phyloP scores from a whole-genome alignment of 2,329 filamentous ascomycete species.

The Graphiopsis chlorocephala region DNA sequence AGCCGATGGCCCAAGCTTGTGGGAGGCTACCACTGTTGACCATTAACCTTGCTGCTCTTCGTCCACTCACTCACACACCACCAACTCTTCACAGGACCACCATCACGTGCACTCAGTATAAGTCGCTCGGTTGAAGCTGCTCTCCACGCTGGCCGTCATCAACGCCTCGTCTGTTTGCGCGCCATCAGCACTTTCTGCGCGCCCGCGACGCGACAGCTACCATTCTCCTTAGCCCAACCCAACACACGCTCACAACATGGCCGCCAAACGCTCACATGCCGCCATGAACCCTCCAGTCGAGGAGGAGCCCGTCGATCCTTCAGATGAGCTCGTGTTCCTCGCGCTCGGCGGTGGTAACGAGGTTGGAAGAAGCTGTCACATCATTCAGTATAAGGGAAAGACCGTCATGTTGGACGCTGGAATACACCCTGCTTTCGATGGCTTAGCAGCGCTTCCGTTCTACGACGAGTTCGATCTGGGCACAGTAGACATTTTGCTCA shows the following conservation, averaged over 20 bases:
- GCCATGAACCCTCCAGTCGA: slow-evolving; percentile 68
- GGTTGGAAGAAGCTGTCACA: slow-evolving; percentile 94
- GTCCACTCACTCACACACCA: neutral
- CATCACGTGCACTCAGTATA: neutral
- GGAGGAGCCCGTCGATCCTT: slow-evolving; percentile 81
- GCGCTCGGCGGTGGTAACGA: slow-evolving; percentile 95
- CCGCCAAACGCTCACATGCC: slow-evolving; percentile 70
- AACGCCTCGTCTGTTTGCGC: neutral
- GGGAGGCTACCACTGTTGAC: neutral
- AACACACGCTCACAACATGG: slow-evolving; percentile 57
- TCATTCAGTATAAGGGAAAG: slow-evolving; percentile 98
- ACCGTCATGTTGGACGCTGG: slow-evolving; percentile 99
- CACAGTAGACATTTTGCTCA: slow-evolving; percentile 92
- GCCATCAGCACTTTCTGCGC: neutral
- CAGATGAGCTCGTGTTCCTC: slow-evolving; percentile 91
- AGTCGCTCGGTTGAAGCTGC: neutral
- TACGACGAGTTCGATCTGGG: slow-evolving; percentile 98
- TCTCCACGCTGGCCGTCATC: neutral
- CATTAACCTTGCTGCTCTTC: neutral
- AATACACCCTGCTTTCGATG: slow-evolving; percentile 94
- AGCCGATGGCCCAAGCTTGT: neutral
- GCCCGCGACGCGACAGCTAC: neutral
- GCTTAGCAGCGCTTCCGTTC: slow-evolving; percentile 87
- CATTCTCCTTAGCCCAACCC: neutral
- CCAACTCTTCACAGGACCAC: neutral